Conservation (phyloP, 2,329 filamentous ascomycete genomes). For the Fusarium napiforme region DNA sequence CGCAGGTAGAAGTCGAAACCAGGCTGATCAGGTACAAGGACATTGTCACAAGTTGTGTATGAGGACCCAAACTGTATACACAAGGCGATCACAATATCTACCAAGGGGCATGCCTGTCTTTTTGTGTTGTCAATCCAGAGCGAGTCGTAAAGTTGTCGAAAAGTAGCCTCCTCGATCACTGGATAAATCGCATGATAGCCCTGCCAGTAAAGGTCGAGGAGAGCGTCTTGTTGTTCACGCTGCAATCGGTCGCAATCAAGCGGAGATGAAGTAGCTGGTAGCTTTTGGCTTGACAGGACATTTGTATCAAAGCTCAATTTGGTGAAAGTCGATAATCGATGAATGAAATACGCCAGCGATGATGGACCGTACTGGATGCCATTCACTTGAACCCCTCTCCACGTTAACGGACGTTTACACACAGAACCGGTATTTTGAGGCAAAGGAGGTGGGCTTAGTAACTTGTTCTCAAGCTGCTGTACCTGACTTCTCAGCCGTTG, state of each 20-base stretch:
- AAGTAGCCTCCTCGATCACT: conserved; percentile 46
- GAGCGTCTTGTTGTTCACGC: conserved; percentile 58
- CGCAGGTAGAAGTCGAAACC: conserved; percentile 56
- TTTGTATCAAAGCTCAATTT: conserved; percentile 5
- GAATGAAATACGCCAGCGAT: conserved; percentile 37
- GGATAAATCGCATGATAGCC: conserved; percentile 55
- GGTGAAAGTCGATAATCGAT: conserved; percentile 36
- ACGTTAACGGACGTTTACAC: background rate
- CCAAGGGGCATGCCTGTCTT: conserved; percentile 59
- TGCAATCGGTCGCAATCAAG: conserved; percentile 42
- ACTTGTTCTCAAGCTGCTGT: conserved; percentile 34
- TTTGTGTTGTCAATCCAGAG: conserved; percentile 30
- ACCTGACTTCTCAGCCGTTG: conserved; percentile 37
- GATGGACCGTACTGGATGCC: conserved; percentile 38
- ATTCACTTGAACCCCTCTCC: conserved; percentile 14
- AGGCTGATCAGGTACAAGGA: conserved; percentile 53
- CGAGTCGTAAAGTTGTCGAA: conserved; percentile 40
- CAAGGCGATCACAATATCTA: conserved; percentile 63
- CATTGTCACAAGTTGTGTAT: conserved; percentile 29
- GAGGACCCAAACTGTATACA: conserved; percentile 60
- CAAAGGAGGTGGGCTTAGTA: conserved; percentile 1
- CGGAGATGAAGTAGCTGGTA: background rate
- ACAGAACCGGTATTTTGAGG: background rate
- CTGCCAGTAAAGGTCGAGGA: conserved; percentile 60
- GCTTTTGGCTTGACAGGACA: background rate